phyloP scores from a whole-genome alignment of 2,329 filamentous ascomycete genomes.

The Didymella keratinophila region DNA sequence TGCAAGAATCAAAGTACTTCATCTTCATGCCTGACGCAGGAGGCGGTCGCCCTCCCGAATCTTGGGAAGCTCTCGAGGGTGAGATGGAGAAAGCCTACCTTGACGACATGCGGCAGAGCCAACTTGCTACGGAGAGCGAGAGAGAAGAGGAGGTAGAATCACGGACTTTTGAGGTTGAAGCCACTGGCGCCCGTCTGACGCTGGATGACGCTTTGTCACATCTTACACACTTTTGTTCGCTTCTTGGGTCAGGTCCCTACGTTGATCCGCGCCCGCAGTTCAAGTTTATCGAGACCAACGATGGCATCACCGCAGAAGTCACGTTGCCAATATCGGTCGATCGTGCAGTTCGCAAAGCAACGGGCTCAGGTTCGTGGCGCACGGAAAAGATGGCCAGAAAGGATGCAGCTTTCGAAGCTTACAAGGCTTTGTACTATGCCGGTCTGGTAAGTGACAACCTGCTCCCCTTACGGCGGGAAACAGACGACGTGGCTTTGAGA shows the following conservation, averaged over 20 bases:
- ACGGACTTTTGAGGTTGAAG: conserved; percentile 31
- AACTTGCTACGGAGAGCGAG: conserved; percentile 55
- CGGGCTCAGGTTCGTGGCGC: conserved; percentile 66
- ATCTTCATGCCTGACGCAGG: conserved; percentile 56
- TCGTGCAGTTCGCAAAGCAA: conserved; percentile 63
- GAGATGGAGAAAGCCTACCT: conserved; percentile 76
- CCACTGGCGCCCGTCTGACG: conserved; percentile 69
- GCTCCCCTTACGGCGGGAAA: conserved; percentile 64
- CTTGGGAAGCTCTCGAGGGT: conserved; percentile 73
- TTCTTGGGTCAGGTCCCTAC: conserved; percentile 65
- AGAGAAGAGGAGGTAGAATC: conserved; percentile 58
- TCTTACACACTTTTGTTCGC: conserved; percentile 80
- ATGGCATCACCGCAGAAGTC: conserved; percentile 65
- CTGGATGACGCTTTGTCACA: conserved; percentile 78
- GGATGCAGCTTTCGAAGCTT: conserved; percentile 86
- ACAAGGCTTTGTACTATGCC: conserved; percentile 71
- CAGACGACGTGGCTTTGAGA: conserved; percentile 29
- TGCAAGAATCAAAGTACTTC: conserved; percentile 63
- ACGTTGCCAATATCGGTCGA: conserved; percentile 75
- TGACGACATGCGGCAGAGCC: conserved; percentile 65
- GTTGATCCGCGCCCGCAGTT: conserved; percentile 75
- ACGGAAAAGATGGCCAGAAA: conserved; percentile 76
- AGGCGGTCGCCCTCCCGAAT: conserved; percentile 46
- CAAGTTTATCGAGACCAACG: conserved; percentile 53
- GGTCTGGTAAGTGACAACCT: conserved; percentile 81